Evolutionary conservation across 352 stramenopile species (phyloP), one percentile per base, ranked within the genome.

Genomic region (Globisporangium solare): DNA sequence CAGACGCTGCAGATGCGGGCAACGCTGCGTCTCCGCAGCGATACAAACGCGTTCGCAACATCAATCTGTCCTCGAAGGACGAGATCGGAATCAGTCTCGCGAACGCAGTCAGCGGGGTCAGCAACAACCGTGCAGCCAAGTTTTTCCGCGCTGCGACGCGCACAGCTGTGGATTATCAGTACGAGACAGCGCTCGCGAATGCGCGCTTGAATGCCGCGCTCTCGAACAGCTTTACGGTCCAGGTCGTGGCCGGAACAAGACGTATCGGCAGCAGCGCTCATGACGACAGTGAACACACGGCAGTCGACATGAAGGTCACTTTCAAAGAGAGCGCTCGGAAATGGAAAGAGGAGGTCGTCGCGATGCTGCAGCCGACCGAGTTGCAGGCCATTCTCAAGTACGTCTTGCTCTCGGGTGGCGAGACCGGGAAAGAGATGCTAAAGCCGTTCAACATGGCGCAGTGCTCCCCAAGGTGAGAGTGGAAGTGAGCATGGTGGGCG

Each of bases 401-500:
- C 61, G 81, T 94, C 18, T 64, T 94, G 48, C 60, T 94, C 31
- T 90, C 80, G 27, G 77, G 79, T 8, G 83, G 82, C 11, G 86
- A 93, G 52, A 89, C 81, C 24, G 83, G 83, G 1, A 71, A 69
- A 18, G 86, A 95, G 55, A 94, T 94, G 86, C 79, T 95, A 54
- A 95, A 95, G 68, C 83, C 83, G 8, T 95, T 95, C 56, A 95
- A 95, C 60, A 95, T 95, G 86, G 86, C 86, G 1, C 83, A 95
- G 56, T 70, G 73, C 5, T 95, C 86, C 2, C 82, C 83, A 6
- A 71, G 86, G 78, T 86, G 51, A 18, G 64, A 2, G 55, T 13
- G 27, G 27, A 35, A 35, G 27, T 35, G 10, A 35, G 27, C 27
- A 35, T 35, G n/a, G n/a, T n/a, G n/a, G n/a, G n/a, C n/a, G n/a